phyloP scores from a whole-genome alignment of 345 rosid genomes.

The Lepidium sativum region DNA sequence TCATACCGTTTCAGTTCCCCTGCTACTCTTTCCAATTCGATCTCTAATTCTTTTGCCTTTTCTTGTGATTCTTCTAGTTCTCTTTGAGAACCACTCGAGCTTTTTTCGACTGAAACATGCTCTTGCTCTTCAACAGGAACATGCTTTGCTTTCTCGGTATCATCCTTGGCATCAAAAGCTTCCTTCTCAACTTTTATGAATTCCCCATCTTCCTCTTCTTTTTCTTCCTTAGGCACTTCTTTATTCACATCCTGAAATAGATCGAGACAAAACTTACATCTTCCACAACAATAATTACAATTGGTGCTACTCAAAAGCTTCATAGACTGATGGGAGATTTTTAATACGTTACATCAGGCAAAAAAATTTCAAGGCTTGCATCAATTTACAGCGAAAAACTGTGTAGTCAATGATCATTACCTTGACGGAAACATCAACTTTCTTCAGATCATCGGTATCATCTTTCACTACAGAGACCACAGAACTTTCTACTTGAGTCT shows the following conservation, averaged over 20 bases:
- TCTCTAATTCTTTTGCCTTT: constrained; percentile 67
- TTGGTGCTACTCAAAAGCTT: not conserved
- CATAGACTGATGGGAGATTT: not conserved
- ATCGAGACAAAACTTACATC: constrained; percentile 11
- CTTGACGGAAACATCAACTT: constrained; percentile 38
- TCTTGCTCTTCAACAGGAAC: constrained; percentile 23
- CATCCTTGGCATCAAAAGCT: constrained; percentile 52
- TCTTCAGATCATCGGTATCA: constrained; percentile 29
- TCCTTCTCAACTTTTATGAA: constrained; percentile 95
- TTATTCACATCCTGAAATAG: constrained; percentile 44
- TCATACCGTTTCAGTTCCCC: constrained; percentile 58
- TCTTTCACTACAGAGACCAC: constrained; percentile 50
- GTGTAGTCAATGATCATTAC: constrained; percentile 29
- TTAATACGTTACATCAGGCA: not conserved
- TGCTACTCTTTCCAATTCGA: constrained; percentile 66
- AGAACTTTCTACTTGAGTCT: constrained; percentile 32
- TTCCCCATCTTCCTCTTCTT: constrained; percentile 87
- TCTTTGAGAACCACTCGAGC: constrained; percentile 48
- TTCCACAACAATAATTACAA: not conserved
- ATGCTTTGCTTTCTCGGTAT: constrained; percentile 24
- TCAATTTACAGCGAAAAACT: not conserved
- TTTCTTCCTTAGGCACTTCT: constrained; percentile 34
- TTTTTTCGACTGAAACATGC: constrained; percentile 36
- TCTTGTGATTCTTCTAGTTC: constrained; percentile 81
- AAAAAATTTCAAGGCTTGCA: not conserved